These are phyloP conservation scores for Aspergillus ruber DNA, from an alignment of 2,329 filamentous ascomycete genomes.

Conservation along the genomic window DNA sequence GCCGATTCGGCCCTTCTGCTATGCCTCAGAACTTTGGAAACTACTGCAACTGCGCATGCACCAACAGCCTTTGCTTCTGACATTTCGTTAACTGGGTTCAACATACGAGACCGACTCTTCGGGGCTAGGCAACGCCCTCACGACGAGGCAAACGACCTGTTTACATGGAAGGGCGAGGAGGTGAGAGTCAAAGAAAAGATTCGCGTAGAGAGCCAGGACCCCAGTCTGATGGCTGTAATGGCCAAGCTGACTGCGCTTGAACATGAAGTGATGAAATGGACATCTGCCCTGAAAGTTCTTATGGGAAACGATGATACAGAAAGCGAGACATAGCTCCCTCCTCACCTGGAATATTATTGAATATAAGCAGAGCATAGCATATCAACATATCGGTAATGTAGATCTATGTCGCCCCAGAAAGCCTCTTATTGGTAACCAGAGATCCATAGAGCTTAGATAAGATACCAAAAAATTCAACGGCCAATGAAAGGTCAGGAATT, in stretches of 20 bases:
- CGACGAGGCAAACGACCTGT: constrained; percentile 73
- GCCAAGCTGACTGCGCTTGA: constrained; percentile 76
- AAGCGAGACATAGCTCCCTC: constrained; percentile 19
- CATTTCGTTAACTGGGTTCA: constrained; percentile 54
- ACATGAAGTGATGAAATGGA: constrained; percentile 62
- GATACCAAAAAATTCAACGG: neutral
- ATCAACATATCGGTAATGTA: too few species aligned
- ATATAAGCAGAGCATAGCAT: too few species aligned
- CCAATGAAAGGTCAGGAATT: constrained; percentile 25
- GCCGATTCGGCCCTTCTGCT: constrained; percentile 65
- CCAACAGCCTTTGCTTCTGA: constrained; percentile 63
- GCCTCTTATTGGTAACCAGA: neutral
- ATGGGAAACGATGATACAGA: constrained; percentile 59
- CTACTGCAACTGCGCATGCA: constrained; percentile 53
- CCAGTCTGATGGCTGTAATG: constrained; percentile 73
- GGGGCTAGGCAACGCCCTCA: constrained; percentile 55
- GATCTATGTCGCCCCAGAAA: too few species aligned
- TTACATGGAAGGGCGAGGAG: constrained; percentile 62
- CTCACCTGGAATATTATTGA: too few species aligned
- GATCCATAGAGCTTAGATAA: neutral
- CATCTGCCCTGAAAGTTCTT: constrained; percentile 67
- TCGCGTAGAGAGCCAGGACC: constrained; percentile 80
- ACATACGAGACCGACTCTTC: constrained; percentile 51
- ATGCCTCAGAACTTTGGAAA: constrained; percentile 63
- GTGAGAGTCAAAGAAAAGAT: constrained; percentile 88